Base-by-base conservation (phyloP, 2,329 filamentous ascomycete genomes). In the Coleophoma cylindrospora region DNA sequence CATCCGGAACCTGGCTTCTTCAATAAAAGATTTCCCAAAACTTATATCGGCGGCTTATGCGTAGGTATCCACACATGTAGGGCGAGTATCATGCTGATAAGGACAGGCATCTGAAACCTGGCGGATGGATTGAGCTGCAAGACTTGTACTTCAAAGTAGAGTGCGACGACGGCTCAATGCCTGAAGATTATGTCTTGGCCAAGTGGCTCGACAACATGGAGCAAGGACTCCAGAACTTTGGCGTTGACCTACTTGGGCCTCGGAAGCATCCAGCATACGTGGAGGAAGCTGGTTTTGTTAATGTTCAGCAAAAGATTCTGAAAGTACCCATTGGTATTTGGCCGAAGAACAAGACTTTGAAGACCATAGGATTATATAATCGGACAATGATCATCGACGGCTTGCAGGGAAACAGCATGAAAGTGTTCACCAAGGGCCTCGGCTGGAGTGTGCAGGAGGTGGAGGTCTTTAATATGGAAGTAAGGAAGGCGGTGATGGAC, bases 301-400 rank as follows among this genome's bases (percentile, higher is more conserved):
- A 52, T 38, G 36, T 52, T 13, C 17, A 45, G 36, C 71, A 82
- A 59, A 67, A 66, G 19, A 59, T 76, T 1, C 78, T 76, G 62
- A 80, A 76, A 60, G 66, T 81, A 36, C 80, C 80, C 0, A 67
- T 76, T 43, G 80, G 77, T 34, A 66, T 68, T 4, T 83, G 80
- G 80, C 68, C 79, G 0, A 74, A 71, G 54, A 64, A 64, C 34
- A 50, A 48, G 22, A 55, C 61, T 27, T 34, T 61, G 47, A 61
- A 61, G 41, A 46, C 47, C 2, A 27, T 62, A 17, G 61, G 61
- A 2, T 50, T 52, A 36, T 54, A 52, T 36, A 49, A 48, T 50
- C 43, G 48, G 40, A 50, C 47, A 22, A 46, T 34, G 22, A 50
- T 54, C 19, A 40, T 43, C 17, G 52, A 50, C 43, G 47, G 50